Evolutionary conservation across 2,329 filamentous ascomycete genomes (phyloP).

Genomic region (Pseudocercospora eumusae): DNA sequence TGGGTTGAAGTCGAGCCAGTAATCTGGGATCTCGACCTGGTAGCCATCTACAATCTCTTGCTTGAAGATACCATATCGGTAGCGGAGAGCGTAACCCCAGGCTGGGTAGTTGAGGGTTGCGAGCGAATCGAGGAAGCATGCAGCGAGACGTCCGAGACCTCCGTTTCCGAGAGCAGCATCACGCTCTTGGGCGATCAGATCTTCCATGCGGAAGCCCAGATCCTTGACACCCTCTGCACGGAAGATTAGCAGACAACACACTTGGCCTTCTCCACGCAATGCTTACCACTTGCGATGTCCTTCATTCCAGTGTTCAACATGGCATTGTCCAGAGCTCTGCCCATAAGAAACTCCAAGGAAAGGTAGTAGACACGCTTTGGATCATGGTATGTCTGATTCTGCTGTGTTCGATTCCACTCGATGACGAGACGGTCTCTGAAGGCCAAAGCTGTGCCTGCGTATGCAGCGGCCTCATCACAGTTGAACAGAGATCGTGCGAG

Average conservation of each 20-base stretch:
- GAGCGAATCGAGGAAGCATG: conserved; percentile 95
- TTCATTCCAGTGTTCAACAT: conserved; percentile 96
- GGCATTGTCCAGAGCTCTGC: conserved; percentile 92
- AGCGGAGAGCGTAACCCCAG: conserved; percentile 95
- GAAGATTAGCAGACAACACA: background rate
- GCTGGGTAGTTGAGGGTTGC: conserved; percentile 93
- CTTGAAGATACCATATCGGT: conserved; percentile 95
- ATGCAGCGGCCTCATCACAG: conserved; percentile 91
- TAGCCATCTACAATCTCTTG: conserved; percentile 98
- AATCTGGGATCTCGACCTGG: conserved; percentile 96
- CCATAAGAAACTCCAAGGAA: conserved; percentile 97
- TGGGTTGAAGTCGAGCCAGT: conserved; percentile 99
- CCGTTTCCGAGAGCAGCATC: conserved; percentile 96
- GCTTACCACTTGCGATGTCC: conserved; percentile 73
- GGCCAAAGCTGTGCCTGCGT: conserved; percentile 85
- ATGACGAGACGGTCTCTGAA: conserved; percentile 91
- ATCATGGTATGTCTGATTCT: conserved; percentile 87
- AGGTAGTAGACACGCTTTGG: conserved; percentile 96
- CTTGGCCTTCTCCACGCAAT: background rate
- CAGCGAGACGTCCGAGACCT: conserved; percentile 88
- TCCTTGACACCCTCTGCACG: conserved; percentile 74
- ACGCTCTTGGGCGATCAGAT: conserved; percentile 91
- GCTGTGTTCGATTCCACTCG: conserved; percentile 98
- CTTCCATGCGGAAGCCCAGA: conserved; percentile 94
- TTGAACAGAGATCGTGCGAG: conserved; percentile 96